Evolutionary conservation across 177 flowering plant species (phyloP).

Genomic region (Tripterygium wilfordii): DNA sequence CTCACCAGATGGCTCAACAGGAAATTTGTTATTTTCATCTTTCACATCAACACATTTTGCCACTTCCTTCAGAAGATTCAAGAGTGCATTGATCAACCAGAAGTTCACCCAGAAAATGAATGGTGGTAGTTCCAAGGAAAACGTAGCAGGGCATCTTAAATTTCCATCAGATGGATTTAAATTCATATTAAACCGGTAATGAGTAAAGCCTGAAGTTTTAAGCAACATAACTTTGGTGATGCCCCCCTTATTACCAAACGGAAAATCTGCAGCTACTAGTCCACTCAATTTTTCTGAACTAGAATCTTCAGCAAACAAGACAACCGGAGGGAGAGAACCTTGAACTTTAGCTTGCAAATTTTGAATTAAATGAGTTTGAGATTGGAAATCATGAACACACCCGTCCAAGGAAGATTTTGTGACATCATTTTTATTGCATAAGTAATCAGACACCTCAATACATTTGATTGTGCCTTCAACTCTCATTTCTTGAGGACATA

Average conservation of each 20-base stretch:
- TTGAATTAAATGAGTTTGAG: constrained; percentile 23
- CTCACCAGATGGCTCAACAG: constrained; percentile 11
- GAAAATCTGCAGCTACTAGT: constrained; percentile 9
- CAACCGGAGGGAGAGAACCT: constrained; percentile 44
- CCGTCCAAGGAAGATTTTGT: constrained; percentile 6
- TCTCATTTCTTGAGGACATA: constrained; percentile 52
- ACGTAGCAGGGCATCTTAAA: constrained; percentile 27
- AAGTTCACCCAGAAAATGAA: constrained; percentile 71
- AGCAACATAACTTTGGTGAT: constrained; percentile 46
- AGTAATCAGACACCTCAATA: constrained; percentile 59
- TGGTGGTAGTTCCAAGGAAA: constrained; percentile 64
- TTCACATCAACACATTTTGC: constrained; percentile 17
- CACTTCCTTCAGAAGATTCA: constrained; percentile 40
- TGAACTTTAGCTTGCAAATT: constrained; percentile 60
- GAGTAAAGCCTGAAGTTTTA: constrained; percentile 35
- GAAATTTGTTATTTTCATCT: constrained; percentile 9
- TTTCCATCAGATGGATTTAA: constrained; percentile 24
- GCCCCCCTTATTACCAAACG: constrained; percentile 16
- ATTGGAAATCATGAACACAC: constrained; percentile 6
- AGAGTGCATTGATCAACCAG: constrained; percentile 31
- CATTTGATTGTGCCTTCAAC: constrained; percentile 52
- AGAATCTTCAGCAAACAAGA: constrained; percentile 19
- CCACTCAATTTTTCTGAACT: constrained; percentile 14
- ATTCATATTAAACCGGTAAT: constrained; percentile 20
- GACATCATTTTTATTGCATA: constrained; percentile 16